Evolutionary conservation across 164 flowering plant species (phyloP).

Genomic region (Kalanchoe fedtschenkoi): DNA sequence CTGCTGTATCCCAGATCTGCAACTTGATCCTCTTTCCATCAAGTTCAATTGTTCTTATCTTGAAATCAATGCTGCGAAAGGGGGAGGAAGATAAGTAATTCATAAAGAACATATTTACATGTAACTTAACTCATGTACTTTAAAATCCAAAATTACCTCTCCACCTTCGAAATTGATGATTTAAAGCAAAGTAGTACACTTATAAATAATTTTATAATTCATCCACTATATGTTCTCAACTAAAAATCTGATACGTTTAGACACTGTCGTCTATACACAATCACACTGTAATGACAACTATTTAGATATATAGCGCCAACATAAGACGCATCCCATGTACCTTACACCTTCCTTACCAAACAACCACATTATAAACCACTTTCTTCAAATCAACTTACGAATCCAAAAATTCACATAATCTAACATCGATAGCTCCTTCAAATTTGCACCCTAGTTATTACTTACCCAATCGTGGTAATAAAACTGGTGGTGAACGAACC

Average conservation of each 20-base stretch:
- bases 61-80: conserved; percentile 21
- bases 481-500: conserved; percentile 30
- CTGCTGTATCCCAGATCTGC: conserved; percentile 30
- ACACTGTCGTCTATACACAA: too few species aligned
- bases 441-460: conserved; percentile 2
- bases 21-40: conserved; percentile 25
- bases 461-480: conserved; percentile 28
- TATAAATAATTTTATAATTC: neutral
- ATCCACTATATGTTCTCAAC: too few species aligned
- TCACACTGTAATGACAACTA: too few species aligned
- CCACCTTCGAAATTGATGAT: neutral
- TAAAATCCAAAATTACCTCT: neutral
- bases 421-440: neutral
- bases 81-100: neutral
- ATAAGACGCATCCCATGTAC: too few species aligned
- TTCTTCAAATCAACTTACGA: neutral
- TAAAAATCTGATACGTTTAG: too few species aligned
- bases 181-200: neutral
- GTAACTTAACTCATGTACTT: neutral
- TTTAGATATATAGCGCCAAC: too few species aligned
- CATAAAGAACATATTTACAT: neutral
- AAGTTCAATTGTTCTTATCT: conserved; percentile 27
- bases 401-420: neutral
- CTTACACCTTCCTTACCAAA: neutral
- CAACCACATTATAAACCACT: too few species aligned